phyloP scores from a whole-genome alignment of 257 asterid species.

The Przewalskia tangutica region DNA sequence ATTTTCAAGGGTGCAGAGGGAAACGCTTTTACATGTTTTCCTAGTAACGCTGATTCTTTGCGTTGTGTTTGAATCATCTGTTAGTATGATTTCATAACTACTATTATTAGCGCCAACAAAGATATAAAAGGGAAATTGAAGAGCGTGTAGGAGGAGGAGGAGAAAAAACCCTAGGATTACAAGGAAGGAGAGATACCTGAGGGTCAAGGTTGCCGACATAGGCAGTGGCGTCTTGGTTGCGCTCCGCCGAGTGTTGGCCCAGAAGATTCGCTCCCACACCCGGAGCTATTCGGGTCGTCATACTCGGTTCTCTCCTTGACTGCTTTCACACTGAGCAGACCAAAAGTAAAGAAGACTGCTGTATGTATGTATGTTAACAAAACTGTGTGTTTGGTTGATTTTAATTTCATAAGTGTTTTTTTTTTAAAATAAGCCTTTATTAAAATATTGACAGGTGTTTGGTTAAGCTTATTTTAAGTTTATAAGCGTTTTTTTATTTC shows the following conservation, averaged over 20 bases:
- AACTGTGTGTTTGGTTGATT: too few species aligned
- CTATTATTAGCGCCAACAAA: background rate
- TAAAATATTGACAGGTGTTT: too few species aligned
- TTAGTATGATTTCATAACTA: background rate
- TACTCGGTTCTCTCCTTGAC: background rate
- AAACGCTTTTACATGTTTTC: background rate
- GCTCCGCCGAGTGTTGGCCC: slow-evolving; percentile 97
- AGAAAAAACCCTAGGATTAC: slow-evolving; percentile 5
- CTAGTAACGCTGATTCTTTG: background rate
- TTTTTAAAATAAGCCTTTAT: too few species aligned
- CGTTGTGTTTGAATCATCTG: background rate
- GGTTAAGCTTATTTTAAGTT: too few species aligned
- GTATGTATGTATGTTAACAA: background rate
- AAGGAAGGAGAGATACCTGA: slow-evolving; percentile 25
- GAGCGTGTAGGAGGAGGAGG: background rate
- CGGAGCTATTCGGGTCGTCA: slow-evolving; percentile 93
- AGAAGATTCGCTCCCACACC: slow-evolving; percentile 93
- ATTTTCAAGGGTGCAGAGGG: background rate
- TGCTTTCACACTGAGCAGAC: background rate
- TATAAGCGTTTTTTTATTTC: too few species aligned
- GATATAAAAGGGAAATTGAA: background rate
- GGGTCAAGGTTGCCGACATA: slow-evolving; percentile 89
- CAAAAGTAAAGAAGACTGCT: background rate
- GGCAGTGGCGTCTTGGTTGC: slow-evolving; percentile 94
- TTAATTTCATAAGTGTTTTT: too few species aligned